Conservation (phyloP, 768 basidiomycete genomes). For the Amanita phalloides region DNA sequence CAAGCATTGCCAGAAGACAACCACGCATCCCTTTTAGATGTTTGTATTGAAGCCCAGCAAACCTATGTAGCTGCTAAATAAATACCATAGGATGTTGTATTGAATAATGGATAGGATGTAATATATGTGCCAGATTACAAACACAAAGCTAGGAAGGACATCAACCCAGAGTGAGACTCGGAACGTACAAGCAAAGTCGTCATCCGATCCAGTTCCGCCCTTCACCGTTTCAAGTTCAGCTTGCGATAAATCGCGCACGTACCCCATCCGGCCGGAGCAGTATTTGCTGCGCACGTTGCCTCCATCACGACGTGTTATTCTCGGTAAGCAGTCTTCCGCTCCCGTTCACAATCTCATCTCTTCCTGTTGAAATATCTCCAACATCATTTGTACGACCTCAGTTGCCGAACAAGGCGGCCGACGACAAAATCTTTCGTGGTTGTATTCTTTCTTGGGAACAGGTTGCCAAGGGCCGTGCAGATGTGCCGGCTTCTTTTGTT, state of each 20-base stretch:
- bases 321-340: constrained; percentile 26
- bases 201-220: constrained; percentile 46
- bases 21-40: constrained; percentile 66
- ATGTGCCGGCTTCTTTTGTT: constrained; percentile 62
- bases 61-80: neutral
- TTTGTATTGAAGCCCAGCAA: constrained; percentile 63
- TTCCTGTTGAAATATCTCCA: too few relatives aligned
- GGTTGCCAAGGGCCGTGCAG: constrained; percentile 50
- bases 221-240: constrained; percentile 48
- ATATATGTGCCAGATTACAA: constrained; percentile 2
- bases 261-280: constrained; percentile 44
- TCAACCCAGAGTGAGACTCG: neutral
- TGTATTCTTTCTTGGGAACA: constrained; percentile 77
- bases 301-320: constrained; percentile 31
- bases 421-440: constrained; percentile 37
- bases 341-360: constrained; percentile 38
- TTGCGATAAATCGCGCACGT: constrained; percentile 43
- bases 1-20: constrained; percentile 54
- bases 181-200: constrained; percentile 8
- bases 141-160: neutral
- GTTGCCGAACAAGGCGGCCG: constrained; percentile 13
- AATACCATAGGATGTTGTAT: constrained; percentile 2
- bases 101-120: neutral
- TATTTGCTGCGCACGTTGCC: constrained; percentile 29
- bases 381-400: constrained; percentile 30